Conservation (phyloP, 192 early-diverging fungal species). For the Coemansia sp. region DNA sequence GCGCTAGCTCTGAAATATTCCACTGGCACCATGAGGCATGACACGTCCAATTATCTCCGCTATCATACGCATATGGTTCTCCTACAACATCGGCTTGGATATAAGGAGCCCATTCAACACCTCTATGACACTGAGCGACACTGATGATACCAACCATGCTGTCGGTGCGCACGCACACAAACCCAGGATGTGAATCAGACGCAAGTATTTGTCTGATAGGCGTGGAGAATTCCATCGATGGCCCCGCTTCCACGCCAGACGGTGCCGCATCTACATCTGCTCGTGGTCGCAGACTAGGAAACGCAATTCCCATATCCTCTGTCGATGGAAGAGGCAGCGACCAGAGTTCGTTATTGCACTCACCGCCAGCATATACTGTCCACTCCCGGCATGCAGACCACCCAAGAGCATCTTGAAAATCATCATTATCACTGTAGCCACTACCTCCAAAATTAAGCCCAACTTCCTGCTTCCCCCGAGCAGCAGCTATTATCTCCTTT, state of each 20-base stretch:
- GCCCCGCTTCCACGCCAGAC: background rate
- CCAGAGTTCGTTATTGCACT: constrained; percentile 40
- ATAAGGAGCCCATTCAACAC: background rate
- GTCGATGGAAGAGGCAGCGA: constrained; percentile 19
- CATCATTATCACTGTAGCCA: background rate
- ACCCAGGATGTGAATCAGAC: constrained; percentile 16
- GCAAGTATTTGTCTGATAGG: constrained; percentile 31
- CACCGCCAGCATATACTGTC: constrained; percentile 38
- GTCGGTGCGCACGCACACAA: constrained; percentile 44
- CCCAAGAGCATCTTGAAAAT: background rate
- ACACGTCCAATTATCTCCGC: constrained; percentile 37
- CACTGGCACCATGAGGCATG: constrained; percentile 45
- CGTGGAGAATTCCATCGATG: constrained; percentile 39
- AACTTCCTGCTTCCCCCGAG: constrained; percentile 12
- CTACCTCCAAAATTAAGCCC: constrained; percentile 3
- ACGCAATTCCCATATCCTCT: background rate
- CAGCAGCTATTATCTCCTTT: background rate
- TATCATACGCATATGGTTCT: constrained; percentile 25
- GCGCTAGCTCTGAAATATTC: constrained; percentile 24
- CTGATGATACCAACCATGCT: constrained; percentile 30
- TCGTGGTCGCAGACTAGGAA: constrained; percentile 16
- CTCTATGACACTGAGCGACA: constrained; percentile 13
- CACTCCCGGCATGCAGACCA: constrained; percentile 37
- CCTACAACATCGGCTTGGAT: constrained; percentile 15
- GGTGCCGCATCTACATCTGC: background rate